Base-by-base conservation (phyloP, 2,329 filamentous ascomycete genomes). In the Aureobasidium melanogenum region DNA sequence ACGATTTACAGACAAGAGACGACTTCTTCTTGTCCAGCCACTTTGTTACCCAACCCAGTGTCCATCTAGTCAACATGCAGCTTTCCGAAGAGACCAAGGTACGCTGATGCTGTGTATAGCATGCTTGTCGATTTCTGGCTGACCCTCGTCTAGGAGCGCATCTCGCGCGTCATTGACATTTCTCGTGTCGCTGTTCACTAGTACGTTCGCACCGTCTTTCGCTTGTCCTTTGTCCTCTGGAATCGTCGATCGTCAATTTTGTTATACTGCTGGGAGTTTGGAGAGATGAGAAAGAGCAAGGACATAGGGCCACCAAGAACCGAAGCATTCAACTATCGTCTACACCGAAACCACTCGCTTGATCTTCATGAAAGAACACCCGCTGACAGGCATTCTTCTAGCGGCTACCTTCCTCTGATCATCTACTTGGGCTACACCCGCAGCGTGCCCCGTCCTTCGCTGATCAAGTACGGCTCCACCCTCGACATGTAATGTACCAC, bases 1-100 rank as follows among this genome's bases (percentile, higher is more conserved):
- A 59, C 44, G 56, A 30, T 47, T 58, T 17, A 39, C n/a, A 17
- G 22, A 12, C 39, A 12, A n/a, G 8, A 14, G 44, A n/a, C 44
- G 44, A 47, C 44, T 48, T 59, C 26, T 34, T 32, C 12, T 17
- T 51, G 22, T 44, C 41, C 30, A 41, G 48, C 38, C 19, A 36
- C 19, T 22, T 19, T 14, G 46, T 34, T 34, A 26, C 50, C 17
- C 24, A 24, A 1, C 17, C 32, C 43, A 28, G 32, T 56, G 12
- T 36, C 34, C 52, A 36, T 52, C 19, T 41, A 47, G 46, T 61
- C 67, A 81, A 75, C 73, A 82, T 84, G 71, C 81, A 82, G 68
- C 87, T 97, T 67, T 97, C 94, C 56, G 94, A 99, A 79, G 94
- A 99, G 81, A 91, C 92, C 73, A 97, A 97, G 88, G 93, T 96